phyloP scores from a whole-genome alignment of 176 grass and related monocot species.

The Puccinellia tenuiflora region DNA sequence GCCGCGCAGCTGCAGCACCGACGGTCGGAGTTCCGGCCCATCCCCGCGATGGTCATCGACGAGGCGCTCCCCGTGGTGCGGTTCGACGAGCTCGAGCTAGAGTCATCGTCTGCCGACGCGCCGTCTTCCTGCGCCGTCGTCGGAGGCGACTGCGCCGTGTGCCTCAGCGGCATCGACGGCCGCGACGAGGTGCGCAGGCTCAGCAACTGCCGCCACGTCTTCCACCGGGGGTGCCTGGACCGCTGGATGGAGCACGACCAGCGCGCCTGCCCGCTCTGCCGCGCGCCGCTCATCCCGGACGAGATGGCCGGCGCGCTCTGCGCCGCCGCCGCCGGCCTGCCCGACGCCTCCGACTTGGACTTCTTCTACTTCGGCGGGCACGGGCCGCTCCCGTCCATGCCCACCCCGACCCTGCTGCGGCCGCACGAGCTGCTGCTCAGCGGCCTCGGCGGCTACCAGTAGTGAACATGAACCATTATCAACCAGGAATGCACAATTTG shows the following conservation, averaged over 20 bases:
- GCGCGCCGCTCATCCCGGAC: conserved; percentile 70
- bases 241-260: conserved; percentile 90
- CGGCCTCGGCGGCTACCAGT: conserved; percentile 49
- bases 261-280: conserved; percentile 91
- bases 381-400: conserved; percentile 10
- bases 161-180: too few relatives aligned
- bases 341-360: conserved; percentile 57
- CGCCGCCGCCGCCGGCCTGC: conserved; percentile 38
- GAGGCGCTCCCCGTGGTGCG: too few relatives aligned
- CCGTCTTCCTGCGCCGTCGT: too few relatives aligned
- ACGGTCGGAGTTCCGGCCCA: conserved; percentile 28
- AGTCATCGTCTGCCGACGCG: too few relatives aligned
- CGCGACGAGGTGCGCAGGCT: conserved; percentile 66
- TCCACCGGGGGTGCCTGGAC: conserved; percentile 83
- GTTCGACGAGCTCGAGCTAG: too few relatives aligned
- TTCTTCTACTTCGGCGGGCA: conserved; percentile 37
- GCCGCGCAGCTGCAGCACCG: not conserved
- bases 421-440: conserved; percentile 52
- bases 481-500: conserved; percentile 21
- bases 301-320: conserved; percentile 54
- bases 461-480: not conserved
- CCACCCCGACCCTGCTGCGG: conserved; percentile 35
- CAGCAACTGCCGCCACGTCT: conserved; percentile 81
- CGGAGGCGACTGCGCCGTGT: too few relatives aligned
- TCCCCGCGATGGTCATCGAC: conserved; percentile 72